Base-by-base conservation (phyloP, 495 filamentous ascomycete species). In the Tetracladium setigerum region DNA sequence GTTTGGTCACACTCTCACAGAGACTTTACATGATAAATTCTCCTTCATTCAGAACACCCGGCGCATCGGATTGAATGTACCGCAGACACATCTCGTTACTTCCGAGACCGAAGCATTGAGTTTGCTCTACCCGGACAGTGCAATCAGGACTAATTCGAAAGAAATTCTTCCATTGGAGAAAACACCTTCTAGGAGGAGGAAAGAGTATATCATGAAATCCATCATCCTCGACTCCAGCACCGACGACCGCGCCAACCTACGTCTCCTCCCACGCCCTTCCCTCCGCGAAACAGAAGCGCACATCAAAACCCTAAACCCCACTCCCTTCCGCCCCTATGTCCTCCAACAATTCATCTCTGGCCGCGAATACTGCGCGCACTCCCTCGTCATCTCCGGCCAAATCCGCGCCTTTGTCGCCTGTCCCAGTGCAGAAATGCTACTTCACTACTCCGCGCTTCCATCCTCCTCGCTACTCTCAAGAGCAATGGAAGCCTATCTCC, bases 331-430 rank as follows among this genome's bases (percentile, higher is more conserved):
- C 4, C 82, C 83, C 0, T 87, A 81, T 78, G 62, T 86, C 22
- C 56, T 91, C 39, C 81, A 89, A 58, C 76, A 88, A 53, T 83
- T 73, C 54, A 74, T 79, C 30, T 57, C 65, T 3, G 77, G 84
- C 0, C 68, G 71, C 0, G 81, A 86, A 60, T 87, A 83, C 60
- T 79, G 78, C 53, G 83, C 84, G 0, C 84, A 89, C 48, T 49
- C 81, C 1, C 67, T 91, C 10, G 61, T 89, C 2, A 63, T 87
- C 1, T 58, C 64, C 2, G 81, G 82, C 0, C 53, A 72, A 30
- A 65, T 89, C 35, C 74, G 72, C 35, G 75, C 76, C 1, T 84
- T 89, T 52, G 72, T 81, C 2, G 72, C 81, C 11, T 84, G 81
- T 47, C 73, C 78, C 9, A 73, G 70, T 13, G 55, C 70, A 0